phyloP scores from a whole-genome alignment of 371 early-diverging fungal genomes.

The Nosema muscidifuracis region DNA sequence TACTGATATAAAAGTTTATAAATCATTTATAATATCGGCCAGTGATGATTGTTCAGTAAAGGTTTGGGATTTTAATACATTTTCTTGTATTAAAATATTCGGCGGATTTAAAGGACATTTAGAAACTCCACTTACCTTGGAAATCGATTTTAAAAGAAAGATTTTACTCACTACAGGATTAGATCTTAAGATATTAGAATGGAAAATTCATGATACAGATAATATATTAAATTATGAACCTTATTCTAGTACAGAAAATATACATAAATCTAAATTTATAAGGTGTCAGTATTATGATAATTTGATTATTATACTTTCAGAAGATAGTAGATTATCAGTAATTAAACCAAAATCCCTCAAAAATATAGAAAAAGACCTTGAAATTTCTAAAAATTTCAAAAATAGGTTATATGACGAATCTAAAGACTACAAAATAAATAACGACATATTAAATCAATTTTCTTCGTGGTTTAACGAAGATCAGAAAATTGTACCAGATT shows the following conservation, averaged over 20 bases:
- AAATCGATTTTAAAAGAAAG: background rate
- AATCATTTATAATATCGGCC: background rate
- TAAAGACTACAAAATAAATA: no score
- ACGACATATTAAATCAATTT: no score
- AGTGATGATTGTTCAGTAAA: constrained; percentile 3
- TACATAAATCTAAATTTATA: background rate
- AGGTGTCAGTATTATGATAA: background rate
- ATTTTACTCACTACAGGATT: background rate
- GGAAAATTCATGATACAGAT: background rate
- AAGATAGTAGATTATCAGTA: background rate
- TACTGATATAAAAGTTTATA: background rate
- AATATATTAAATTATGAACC: background rate
- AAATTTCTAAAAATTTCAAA: no score
- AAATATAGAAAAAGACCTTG: no score
- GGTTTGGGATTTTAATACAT: background rate
- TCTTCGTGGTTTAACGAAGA: no score
- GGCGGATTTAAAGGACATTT: background rate
- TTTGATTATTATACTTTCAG: background rate
- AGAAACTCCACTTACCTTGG: background rate
- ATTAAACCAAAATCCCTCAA: background rate
- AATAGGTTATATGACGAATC: no score
- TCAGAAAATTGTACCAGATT: no score
- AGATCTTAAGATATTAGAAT: background rate
- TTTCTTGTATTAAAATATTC: background rate
- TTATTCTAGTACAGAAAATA: background rate